Conservation (phyloP, 2,329 filamentous ascomycete species). For the Beauveria pseudobassiana region DNA sequence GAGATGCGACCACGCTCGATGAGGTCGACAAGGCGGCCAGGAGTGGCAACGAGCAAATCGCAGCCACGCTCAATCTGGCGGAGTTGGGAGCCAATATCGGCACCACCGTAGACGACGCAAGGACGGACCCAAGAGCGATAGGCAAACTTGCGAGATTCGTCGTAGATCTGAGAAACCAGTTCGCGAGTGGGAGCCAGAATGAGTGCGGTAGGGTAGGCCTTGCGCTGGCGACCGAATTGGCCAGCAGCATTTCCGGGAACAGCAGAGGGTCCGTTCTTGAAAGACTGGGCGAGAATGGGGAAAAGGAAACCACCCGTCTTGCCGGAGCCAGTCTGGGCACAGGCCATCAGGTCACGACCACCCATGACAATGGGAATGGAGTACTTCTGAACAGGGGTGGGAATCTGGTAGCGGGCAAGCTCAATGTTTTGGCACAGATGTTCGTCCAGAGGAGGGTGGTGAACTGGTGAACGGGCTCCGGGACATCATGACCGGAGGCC, state of each 20-base stretch:
- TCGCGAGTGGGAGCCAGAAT: constrained; percentile 97
- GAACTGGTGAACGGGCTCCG: constrained; percentile 85
- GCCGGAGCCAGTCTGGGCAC: constrained; percentile 98
- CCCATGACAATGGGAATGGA: constrained; percentile 98
- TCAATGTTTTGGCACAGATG: constrained; percentile 91
- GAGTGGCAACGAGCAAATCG: constrained; percentile 93
- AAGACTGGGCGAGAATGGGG: constrained; percentile 97
- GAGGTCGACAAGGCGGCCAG: constrained; percentile 93
- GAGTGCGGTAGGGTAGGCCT: constrained; percentile 92
- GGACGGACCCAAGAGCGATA: constrained; percentile 99
- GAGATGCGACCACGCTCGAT: constrained; percentile 98
- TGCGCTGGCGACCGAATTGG: constrained; percentile 87
- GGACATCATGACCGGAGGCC: constrained; percentile 87
- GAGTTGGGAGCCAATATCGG: constrained; percentile 95
- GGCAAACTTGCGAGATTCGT: constrained; percentile 94
- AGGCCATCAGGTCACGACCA: constrained; percentile 97
- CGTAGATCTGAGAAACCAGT: constrained; percentile 96
- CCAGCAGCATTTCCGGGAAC: constrained; percentile 56
- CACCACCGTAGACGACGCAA: constrained; percentile 97
- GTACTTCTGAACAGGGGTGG: constrained; percentile 98
- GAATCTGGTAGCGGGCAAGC: constrained; percentile 87
- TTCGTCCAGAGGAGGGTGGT: constrained; percentile 88
- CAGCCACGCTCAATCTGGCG: constrained; percentile 97
- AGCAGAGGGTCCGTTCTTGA: constrained; percentile 75
- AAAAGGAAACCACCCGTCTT: constrained; percentile 99